A percentile compares a stretch with the other conserved stretches of the same genome.
phyloP scores from a whole-genome alignment of 225 moss, liverwort and hornwort genomes.

The Anthoceros angustus region DNA sequence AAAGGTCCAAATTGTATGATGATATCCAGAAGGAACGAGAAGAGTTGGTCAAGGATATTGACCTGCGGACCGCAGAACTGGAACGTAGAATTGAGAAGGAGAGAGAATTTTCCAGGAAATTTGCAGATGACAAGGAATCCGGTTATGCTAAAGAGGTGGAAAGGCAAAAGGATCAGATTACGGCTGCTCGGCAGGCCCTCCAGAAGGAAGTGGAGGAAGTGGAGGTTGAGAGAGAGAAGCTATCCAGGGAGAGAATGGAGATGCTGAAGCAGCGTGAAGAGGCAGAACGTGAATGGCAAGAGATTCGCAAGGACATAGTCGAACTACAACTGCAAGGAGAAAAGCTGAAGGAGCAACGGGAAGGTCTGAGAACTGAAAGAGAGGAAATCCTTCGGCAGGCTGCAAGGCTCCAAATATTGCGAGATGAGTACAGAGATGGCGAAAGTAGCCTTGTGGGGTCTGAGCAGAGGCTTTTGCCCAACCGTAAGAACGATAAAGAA shows the following conservation, averaged over 20 bases:
- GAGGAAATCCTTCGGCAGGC: conserved; percentile 44
- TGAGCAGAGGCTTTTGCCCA: conserved; percentile 30
- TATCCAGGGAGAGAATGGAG: conserved; percentile 62
- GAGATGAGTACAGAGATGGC: conserved; percentile 52
- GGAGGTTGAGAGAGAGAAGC: conserved; percentile 50
- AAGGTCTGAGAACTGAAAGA: conserved; percentile 61
- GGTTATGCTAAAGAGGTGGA: conserved; percentile 40
- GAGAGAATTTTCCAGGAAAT: conserved; percentile 50
- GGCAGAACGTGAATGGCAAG: conserved; percentile 77
- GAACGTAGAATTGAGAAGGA: conserved; percentile 73
- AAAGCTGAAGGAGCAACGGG: conserved; percentile 81
- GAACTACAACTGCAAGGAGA: conserved; percentile 80
- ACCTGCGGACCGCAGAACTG: conserved; percentile 61
- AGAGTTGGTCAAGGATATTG: conserved; percentile 58
- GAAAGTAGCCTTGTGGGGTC: conserved; percentile 60
- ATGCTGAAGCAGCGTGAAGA: conserved; percentile 58
- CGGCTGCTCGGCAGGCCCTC: conserved; percentile 34
- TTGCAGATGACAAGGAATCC: conserved; percentile 58
- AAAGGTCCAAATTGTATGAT: conserved; percentile 67
- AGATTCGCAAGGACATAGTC: conserved; percentile 85
- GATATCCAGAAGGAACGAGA: conserved; percentile 71
- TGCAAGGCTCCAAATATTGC: conserved; percentile 39
- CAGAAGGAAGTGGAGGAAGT: conserved; percentile 32
- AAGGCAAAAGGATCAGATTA: conserved; percentile 53
- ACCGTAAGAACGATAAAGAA: conserved; percentile 29